phyloP scores from a whole-genome alignment of 257 asterid species.

The Coffea eugenioides region DNA sequence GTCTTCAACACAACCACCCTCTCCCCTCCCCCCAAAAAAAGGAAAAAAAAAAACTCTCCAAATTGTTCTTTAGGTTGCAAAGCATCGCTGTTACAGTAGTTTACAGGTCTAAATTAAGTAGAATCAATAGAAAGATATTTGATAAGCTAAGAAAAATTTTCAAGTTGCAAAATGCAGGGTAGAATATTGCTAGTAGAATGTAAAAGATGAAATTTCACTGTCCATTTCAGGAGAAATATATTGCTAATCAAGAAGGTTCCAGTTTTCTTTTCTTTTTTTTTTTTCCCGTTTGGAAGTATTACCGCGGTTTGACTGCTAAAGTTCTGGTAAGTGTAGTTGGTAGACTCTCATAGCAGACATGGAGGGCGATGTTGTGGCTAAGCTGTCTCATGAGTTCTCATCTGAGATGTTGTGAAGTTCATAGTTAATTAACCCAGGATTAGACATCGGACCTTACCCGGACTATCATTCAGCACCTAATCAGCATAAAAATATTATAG shows the following conservation, averaged over 20 bases:
- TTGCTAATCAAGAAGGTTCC: not conserved
- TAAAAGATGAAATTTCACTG: no score
- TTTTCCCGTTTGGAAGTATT: not conserved
- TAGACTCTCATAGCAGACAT: not conserved
- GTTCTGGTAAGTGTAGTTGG: conserved; percentile 1
- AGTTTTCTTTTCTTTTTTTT: not conserved
- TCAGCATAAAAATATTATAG: not conserved
- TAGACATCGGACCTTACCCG: conserved; percentile 15
- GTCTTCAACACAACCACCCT: no score
- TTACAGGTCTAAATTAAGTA: no score
- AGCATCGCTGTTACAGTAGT: no score
- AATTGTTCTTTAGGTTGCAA: no score
- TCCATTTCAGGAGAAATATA: not conserved
- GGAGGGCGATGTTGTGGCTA: conserved; percentile 4
- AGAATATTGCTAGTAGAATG: no score
- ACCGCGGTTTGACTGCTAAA: not conserved
- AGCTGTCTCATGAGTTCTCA: not conserved
- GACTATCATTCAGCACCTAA: conserved; percentile 12
- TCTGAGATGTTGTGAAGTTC: not conserved
- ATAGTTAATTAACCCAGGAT: conserved; percentile 2
- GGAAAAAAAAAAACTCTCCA: no score
- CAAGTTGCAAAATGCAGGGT: no score
- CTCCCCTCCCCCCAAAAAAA: no score
- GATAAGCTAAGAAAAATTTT: no score
- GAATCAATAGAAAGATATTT: no score